These are phyloP conservation scores for Vicia faba DNA, from an alignment of 306 rosid genomes.

Conservation along the genomic window DNA sequence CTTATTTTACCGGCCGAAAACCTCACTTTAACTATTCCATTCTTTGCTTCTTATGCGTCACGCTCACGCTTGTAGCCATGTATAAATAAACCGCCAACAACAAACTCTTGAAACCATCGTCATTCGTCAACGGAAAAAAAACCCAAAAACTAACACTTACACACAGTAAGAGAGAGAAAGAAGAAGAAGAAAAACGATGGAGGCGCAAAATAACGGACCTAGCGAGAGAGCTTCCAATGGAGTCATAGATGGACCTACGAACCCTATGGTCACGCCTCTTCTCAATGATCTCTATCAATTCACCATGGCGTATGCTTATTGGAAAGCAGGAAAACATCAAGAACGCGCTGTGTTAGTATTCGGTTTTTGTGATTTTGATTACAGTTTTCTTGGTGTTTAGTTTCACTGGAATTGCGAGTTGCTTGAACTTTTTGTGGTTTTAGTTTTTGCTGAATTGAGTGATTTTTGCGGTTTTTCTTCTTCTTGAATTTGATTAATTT, in stretches of 20 bases:
- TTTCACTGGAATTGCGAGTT: constrained; percentile 13
- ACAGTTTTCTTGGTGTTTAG: constrained; percentile 18
- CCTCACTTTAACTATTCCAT: not conserved
- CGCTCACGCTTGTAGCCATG: constrained; percentile 26
- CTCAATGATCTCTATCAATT: constrained; percentile 97
- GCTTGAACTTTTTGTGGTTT: not conserved
- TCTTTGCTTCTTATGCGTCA: constrained; percentile 5
- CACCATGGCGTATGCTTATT: constrained; percentile 99
- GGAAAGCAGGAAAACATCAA: constrained; percentile 97
- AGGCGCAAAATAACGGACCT: constrained; percentile 57
- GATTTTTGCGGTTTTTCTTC: not conserved
- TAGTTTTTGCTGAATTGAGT: constrained; percentile 15
- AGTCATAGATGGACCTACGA: constrained; percentile 66
- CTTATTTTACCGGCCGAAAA: not conserved
- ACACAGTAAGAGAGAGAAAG: not conserved
- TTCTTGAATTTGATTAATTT: constrained; percentile 13
- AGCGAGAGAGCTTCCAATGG: constrained; percentile 39
- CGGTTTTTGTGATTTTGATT: not conserved
- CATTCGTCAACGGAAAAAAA: constrained; percentile 6
- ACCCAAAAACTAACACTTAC: not conserved
- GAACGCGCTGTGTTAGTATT: constrained; percentile 90
- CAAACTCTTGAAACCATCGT: not conserved
- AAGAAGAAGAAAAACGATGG: constrained; percentile 44
- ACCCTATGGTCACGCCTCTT: constrained; percentile 96
- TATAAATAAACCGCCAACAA: constrained; percentile 35